Conservation (phyloP, 2,329 filamentous ascomycete species). For the Colletotrichum destructivum region DNA sequence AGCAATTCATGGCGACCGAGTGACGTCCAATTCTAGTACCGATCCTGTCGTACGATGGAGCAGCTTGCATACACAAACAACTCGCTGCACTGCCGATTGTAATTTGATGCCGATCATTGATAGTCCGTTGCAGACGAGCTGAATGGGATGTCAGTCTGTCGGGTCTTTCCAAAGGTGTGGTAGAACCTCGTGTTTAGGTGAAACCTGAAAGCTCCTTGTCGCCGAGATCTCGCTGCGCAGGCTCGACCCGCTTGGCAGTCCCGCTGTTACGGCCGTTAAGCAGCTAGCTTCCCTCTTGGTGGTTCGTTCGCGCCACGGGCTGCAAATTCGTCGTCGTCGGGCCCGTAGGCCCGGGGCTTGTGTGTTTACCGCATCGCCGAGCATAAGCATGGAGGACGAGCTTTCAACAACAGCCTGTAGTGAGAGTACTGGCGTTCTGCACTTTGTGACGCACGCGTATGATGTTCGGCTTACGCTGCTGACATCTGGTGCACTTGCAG, state of each 20-base stretch:
- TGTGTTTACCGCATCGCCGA: neutral
- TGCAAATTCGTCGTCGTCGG: neutral
- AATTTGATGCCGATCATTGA: neutral
- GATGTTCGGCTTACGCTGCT: neutral
- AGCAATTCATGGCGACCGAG: neutral
- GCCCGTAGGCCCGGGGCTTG: too few relatives aligned
- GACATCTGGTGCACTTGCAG: neutral
- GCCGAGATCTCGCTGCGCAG: too few relatives aligned
- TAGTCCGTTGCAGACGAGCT: neutral
- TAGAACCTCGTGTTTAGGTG: neutral
- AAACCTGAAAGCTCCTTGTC: neutral
- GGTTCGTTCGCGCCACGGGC: too few relatives aligned
- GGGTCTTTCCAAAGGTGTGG: neutral
- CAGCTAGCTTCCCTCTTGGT: too few relatives aligned
- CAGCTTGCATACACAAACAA: neutral
- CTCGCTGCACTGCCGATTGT: neutral
- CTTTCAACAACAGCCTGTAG: neutral
- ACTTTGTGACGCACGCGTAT: neutral
- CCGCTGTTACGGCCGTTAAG: too few relatives aligned
- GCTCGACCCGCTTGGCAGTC: too few relatives aligned
- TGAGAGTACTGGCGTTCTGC: neutral
- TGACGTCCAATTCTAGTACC: neutral
- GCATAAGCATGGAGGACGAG: neutral
- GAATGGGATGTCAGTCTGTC: neutral
- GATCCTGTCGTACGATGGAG: neutral